Evolutionary conservation across 805 yeast species (phyloP), one percentile per base, ranked within the genome.

Genomic region (Kluyveromyces starmeri): DNA sequence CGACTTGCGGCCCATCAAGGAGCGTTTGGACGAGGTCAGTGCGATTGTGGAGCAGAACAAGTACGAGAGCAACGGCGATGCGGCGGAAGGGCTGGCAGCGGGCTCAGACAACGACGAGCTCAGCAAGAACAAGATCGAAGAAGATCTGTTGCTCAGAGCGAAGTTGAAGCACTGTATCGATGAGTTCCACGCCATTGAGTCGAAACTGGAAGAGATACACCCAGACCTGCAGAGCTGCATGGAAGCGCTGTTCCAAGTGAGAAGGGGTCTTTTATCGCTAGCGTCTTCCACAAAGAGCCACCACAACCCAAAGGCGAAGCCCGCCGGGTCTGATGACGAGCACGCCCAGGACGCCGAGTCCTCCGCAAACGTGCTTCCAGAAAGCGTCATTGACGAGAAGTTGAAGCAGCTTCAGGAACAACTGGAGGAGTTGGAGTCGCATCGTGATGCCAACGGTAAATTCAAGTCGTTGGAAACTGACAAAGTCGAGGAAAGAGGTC

Each of bases 1-100:
- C 46, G 98, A 92, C 55, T 68, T 86, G 44, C 63, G 67, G 40
- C 94, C 96, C 2, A 82, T 92, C 33, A 67, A 73, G 39, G 73
- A 68, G 34, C 71, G 97, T 42, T 64, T 92, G 39, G 65, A 62
- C 29, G 94, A 85, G 46, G 82, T 89, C 35, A 61, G 67, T 32
- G 62, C 58, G 13, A 84, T 85, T 39, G 75, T 86, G 21, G 64
- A 63, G 27, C 51, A 53, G 30, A 66, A 64, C 35, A 50, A 51
- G 30, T 44, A 44, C 34, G 43, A 42, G 14, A 48, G 44, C 16
- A 20, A 20, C 16, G 12, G 11, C 31, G 20, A n/a, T 11, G 12
- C 16, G n/a, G 30, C n/a, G n/a, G 17, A 20, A 14, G n/a, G 11
- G 7, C 40, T 43, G 13, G 42, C 43, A 22, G 45, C 45, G 19